These are phyloP conservation scores for Guadua angustifolia DNA, from an alignment of 176 grass and related monocot species.

Conservation along the genomic window DNA sequence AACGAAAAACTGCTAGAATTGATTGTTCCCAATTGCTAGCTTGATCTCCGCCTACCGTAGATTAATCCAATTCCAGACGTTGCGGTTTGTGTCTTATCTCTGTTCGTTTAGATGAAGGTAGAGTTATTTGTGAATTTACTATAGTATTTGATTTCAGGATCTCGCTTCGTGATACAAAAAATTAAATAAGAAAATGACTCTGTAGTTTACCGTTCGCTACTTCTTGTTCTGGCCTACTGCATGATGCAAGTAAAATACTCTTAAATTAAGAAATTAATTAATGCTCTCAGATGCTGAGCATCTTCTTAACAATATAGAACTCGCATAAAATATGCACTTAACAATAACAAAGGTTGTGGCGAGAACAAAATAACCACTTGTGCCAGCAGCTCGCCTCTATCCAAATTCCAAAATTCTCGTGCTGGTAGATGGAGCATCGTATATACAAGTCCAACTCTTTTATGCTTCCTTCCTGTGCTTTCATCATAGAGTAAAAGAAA, in stretches of 20 bases:
- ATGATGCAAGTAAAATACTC: slow-evolving; percentile 8
- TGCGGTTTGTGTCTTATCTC: no score
- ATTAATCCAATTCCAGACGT: background rate
- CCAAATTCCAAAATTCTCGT: background rate
- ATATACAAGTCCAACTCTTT: background rate
- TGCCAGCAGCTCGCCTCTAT: background rate
- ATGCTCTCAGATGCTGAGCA: background rate
- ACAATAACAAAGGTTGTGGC: background rate
- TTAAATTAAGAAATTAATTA: background rate
- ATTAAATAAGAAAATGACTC: background rate
- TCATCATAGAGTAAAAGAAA: background rate
- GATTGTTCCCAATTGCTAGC: background rate
- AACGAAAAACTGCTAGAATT: background rate
- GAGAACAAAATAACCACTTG: background rate
- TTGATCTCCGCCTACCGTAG: background rate
- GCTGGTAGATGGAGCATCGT: background rate
- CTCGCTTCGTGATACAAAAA: no score
- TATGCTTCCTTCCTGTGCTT: background rate
- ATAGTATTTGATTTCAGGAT: no score
- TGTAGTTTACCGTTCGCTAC: slow-evolving; percentile 7
- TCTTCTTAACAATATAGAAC: slow-evolving; percentile 12
- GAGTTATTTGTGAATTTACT: no score
- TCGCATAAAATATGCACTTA: background rate
- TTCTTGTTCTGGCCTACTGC: slow-evolving; percentile 21
- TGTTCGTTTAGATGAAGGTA: background rate